Evolutionary conservation across 345 rosid genomes (phyloP).

Genomic region (Odontarrhena argentea): DNA sequence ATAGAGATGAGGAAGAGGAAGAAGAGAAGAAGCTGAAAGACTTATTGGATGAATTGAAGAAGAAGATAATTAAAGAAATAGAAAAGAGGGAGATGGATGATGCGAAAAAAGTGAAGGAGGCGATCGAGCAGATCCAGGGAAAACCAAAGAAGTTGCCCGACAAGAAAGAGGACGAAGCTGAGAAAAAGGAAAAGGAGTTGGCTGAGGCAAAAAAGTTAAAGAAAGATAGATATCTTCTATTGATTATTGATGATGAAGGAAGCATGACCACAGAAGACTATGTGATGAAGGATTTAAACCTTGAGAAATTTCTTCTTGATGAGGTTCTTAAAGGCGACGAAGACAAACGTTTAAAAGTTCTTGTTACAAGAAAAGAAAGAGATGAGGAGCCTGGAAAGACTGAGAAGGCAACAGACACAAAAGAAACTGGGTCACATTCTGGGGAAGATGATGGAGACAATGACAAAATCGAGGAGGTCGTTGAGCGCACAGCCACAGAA

Average conservation of each 20-base stretch:
- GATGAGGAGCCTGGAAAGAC: background rate
- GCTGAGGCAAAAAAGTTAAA: background rate
- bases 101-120: no score
- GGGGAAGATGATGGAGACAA: background rate
- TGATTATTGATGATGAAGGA: constrained; percentile 48
- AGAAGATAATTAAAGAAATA: background rate
- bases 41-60: background rate
- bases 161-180: background rate
- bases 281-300: constrained; percentile 6
- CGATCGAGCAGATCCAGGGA: no score
- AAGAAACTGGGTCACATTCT: background rate
- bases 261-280: background rate
- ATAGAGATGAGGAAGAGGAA: constrained; percentile 35
- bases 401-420: no score
- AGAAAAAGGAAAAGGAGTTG: background rate
- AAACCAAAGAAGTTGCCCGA: background rate
- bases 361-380: constrained; percentile 34
- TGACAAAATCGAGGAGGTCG: no score
- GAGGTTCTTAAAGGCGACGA: background rate
- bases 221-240: constrained; percentile 33
- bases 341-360: background rate
- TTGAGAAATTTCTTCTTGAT: background rate
- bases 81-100: background rate
- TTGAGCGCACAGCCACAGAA: no score
- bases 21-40: background rate